Evolutionary conservation across 1,139 yeast species (phyloP).

Genomic region (Nakaseomyces delphensis): DNA sequence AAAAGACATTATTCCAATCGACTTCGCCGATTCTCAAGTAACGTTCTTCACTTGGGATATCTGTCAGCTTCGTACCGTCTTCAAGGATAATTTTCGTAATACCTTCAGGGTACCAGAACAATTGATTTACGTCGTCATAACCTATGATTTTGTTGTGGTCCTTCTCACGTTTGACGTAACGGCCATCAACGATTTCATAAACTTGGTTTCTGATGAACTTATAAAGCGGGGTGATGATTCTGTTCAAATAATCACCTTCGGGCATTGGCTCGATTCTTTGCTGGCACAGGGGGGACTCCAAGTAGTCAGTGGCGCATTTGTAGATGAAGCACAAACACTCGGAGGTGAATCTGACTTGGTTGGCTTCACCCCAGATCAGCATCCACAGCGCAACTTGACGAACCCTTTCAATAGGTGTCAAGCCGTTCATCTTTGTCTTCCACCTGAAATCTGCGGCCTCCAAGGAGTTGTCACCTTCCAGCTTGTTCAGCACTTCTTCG

Average conservation of each 20-base stretch:
- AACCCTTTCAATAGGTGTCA: constrained; percentile 69
- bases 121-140: constrained; percentile 95
- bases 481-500: constrained; percentile 45
- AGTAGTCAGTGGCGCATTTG: constrained; percentile 87
- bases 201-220: constrained; percentile 89
- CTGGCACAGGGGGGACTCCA: constrained; percentile 82
- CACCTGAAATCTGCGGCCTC: constrained; percentile 81
- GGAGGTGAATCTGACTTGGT: constrained; percentile 91
- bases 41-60: constrained; percentile 83
- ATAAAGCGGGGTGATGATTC: constrained; percentile 87
- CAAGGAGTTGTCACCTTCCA: constrained; percentile 76
- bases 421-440: constrained; percentile 65
- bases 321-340: constrained; percentile 88
- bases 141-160: constrained; percentile 93
- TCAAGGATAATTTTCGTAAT: constrained; percentile 83
- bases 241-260: constrained; percentile 90
- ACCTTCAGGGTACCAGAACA: constrained; percentile 99
- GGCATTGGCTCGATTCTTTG: constrained; percentile 82
- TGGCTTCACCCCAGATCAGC: constrained; percentile 96
- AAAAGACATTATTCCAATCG: constrained; percentile 84
- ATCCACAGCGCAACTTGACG: constrained; percentile 85
- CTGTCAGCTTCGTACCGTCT: constrained; percentile 87
- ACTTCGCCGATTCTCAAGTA: constrained; percentile 85
- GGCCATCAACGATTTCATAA: constrained; percentile 88
- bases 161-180: constrained; percentile 92